Base-by-base conservation (phyloP, 768 basidiomycete species). In the Kockovaella imperatae region DNA sequence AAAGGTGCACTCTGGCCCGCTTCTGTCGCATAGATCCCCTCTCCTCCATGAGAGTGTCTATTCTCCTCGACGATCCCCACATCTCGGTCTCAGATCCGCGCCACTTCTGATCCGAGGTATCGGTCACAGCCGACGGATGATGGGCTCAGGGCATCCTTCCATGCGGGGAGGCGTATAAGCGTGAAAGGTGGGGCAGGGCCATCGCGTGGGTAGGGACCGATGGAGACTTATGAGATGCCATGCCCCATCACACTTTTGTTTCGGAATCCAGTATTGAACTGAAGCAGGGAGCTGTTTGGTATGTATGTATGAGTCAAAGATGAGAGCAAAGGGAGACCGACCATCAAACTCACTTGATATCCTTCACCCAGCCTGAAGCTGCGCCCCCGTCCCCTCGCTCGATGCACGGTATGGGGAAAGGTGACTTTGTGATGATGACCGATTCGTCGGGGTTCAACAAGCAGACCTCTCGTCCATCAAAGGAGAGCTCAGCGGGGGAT, bases 291-390 rank as follows among this genome's bases (percentile, higher is more conserved):
- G 70, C 93, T 71, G 26, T 2, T 38, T 25, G 35, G n/a, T 17
- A 21, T 25, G 5, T 6, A 21, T 29, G 6, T 13, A 7, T n/a
- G 35, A 10, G 10, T 6, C 17, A 23, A 25, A 6, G 10, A 5
- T 24, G 21, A 14, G 14, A 5, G 38, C 14, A 4, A n/a, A 40
- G 2, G 3, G 14, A 21, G 14, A 21, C 15, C 20, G 8, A 21
- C 13, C 32, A 2, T 7, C 7, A 20, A 17, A 52, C 67, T 48
- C 53, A 69, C 66, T 71, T 93, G 71, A 95, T 95, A 64, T 95
- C 90, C 47, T 86, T 77, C n/a, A 91, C 88, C 90, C 90, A 95
- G 60, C 89, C 88, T n/a, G n/a, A n/a, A n/a, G n/a, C n/a, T 64
- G 88, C 86, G 59, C 87, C 86, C 62, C 83, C 23, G 81, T 59